Evolutionary conservation across 2,329 filamentous ascomycete species (phyloP).

Genomic region (Pestalotiopsis fici): DNA sequence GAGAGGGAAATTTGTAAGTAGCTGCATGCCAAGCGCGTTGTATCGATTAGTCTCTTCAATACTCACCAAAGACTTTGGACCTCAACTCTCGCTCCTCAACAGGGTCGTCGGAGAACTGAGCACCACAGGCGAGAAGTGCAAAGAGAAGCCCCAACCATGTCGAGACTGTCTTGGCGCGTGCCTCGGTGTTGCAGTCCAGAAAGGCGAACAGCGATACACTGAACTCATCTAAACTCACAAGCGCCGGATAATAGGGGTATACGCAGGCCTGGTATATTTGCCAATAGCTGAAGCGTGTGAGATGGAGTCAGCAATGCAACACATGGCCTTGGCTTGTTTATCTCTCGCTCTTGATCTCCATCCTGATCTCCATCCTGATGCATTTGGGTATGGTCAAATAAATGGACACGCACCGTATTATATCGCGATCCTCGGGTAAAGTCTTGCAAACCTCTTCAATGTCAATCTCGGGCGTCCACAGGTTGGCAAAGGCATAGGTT

Average conservation of each 20-base stretch:
- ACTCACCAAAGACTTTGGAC: slow-evolving; percentile 5
- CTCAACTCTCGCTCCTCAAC: slow-evolving; percentile 2
- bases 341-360: not conserved
- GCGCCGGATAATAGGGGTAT: slow-evolving; percentile 5
- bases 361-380: not conserved
- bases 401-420: not conserved
- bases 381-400: not conserved
- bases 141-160: slow-evolving; percentile 1
- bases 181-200: not conserved
- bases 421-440: slow-evolving; percentile 1
- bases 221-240: slow-evolving; percentile 3
- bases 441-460: slow-evolving; percentile 3
- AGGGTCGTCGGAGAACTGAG: slow-evolving; percentile 1
- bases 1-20: not conserved
- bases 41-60: not conserved
- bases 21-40: not conserved
- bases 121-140: slow-evolving; percentile 2
- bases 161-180: not conserved
- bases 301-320: no score
- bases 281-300: not conserved
- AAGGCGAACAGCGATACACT: slow-evolving; percentile 4
- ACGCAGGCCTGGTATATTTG: slow-evolving; percentile 3
- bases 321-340: not conserved
- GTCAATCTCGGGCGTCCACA: not conserved
- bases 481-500: slow-evolving; percentile 2